A percentile compares a stretch with the other conserved stretches of the same genome.
Evolutionary conservation across 176 grass and related monocot species (phyloP).

Genomic region (Miscanthus lutarioriparius): DNA sequence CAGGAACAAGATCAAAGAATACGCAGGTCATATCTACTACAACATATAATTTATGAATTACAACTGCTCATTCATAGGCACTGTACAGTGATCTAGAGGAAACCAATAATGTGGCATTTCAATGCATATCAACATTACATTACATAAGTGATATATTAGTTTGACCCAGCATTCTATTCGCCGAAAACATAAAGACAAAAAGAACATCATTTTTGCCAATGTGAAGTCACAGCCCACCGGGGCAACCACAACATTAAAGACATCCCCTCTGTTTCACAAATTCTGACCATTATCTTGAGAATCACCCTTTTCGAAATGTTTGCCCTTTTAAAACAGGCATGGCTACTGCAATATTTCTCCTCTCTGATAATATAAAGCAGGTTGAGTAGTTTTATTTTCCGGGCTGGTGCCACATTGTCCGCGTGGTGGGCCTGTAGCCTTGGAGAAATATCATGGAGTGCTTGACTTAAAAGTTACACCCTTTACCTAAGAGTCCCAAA

Average conservation of each 20-base stretch:
- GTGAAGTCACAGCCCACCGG: neutral
- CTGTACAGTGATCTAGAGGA: neutral
- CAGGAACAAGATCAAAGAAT: neutral
- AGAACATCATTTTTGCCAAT: neutral
- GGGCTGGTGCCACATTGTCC: too few species aligned
- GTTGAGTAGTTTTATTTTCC: too few species aligned
- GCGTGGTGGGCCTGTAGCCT: too few species aligned
- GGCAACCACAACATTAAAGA: neutral
- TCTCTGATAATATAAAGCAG: too few species aligned
- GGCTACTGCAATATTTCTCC: too few species aligned
- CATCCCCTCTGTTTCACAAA: neutral
- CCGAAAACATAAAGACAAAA: neutral
- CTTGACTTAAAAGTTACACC: too few species aligned
- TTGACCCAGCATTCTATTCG: neutral
- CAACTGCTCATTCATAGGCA: neutral
- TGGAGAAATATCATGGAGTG: too few species aligned
- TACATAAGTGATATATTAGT: neutral
- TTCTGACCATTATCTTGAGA: neutral
- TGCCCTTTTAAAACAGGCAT: neutral
- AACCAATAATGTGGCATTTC: neutral
- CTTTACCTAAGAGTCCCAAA: too few species aligned
- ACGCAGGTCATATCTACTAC: neutral
- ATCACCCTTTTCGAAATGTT: neutral
- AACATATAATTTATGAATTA: neutral
- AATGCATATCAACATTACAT: neutral